These are phyloP conservation scores for Pseudocohnilembus persalinus DNA, from an alignment of 169 alveolate genomes.

Conservation along the genomic window DNA sequence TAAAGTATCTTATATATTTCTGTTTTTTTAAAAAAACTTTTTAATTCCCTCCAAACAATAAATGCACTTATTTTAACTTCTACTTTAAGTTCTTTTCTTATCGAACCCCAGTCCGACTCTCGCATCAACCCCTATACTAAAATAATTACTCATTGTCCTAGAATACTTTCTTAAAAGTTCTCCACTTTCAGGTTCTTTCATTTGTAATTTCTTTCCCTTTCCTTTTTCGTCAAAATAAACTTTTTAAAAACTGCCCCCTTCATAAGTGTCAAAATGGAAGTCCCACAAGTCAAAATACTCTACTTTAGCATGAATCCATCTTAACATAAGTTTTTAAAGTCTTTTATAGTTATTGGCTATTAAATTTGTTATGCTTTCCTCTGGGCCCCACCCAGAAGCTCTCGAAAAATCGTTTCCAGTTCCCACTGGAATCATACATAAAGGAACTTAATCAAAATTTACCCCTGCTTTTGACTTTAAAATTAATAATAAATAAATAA, in stretches of 20 bases:
- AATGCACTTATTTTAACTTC: constrained; percentile 39
- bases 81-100: constrained; percentile 42
- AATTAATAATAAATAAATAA: too few species aligned
- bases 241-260: constrained; percentile 1
- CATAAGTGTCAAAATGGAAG: constrained; percentile 1
- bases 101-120: constrained; percentile 64
- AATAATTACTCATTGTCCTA: constrained; percentile 54
- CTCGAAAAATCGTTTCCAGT: constrained; percentile 57
- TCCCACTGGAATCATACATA: constrained; percentile 43
- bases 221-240: background rate
- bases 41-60: constrained; percentile 72
- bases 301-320: background rate
- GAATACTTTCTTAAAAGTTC: constrained; percentile 7
- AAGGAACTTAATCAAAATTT: background rate
- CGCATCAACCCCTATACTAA: constrained; percentile 66
- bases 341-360: background rate
- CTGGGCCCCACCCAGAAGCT: constrained; percentile 36
- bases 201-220: constrained; percentile 16
- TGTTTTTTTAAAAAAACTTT: constrained; percentile 47
- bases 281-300: background rate
- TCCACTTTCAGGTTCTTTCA: constrained; percentile 4
- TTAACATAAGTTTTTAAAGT: background rate
- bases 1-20: constrained; percentile 34
- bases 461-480: background rate
- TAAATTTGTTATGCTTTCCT: background rate